Conservation (phyloP, 1,139 yeast genomes). For the Suhomyces yuchorum region DNA sequence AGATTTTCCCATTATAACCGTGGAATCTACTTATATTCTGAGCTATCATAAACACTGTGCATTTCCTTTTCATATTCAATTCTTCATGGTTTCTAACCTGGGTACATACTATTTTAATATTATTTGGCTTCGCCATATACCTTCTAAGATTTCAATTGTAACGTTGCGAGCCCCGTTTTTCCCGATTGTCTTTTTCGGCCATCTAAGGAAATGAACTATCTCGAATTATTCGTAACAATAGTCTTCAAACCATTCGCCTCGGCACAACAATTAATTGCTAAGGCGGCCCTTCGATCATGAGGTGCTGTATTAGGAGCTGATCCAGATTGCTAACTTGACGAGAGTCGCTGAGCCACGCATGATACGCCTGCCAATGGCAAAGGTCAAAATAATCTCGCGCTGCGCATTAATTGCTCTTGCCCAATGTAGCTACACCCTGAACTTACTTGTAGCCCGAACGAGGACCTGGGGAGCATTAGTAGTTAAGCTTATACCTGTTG, state of each 20-base stretch:
- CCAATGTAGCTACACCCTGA: too few species aligned
- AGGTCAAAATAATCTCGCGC: too few species aligned
- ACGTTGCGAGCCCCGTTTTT: neutral
- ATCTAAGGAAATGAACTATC: neutral
- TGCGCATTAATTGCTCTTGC: too few species aligned
- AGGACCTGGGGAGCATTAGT: too few species aligned
- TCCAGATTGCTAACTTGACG: neutral
- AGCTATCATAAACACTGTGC: neutral
- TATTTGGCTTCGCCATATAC: neutral
- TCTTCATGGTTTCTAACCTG: slow-evolving; percentile 10
- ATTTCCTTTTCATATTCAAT: slow-evolving; percentile 5
- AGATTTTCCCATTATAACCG: slow-evolving; percentile 22
- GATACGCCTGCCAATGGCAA: neutral
- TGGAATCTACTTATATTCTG: neutral
- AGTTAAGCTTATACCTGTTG: too few species aligned
- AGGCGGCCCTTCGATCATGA: neutral
- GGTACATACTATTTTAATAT: slow-evolving; percentile 4
- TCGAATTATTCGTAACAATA: neutral
- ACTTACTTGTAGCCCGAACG: too few species aligned
- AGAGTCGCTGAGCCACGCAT: neutral
- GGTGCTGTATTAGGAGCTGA: neutral
- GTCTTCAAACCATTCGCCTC: slow-evolving; percentile 1
- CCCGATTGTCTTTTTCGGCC: neutral
- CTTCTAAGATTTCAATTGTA: neutral
- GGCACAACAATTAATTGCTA: neutral